A percentile compares a stretch with the other conserved stretches of the same genome.
Evolutionary conservation across 495 filamentous ascomycete species (phyloP).

Genomic region (Aspergillus steynii): DNA sequence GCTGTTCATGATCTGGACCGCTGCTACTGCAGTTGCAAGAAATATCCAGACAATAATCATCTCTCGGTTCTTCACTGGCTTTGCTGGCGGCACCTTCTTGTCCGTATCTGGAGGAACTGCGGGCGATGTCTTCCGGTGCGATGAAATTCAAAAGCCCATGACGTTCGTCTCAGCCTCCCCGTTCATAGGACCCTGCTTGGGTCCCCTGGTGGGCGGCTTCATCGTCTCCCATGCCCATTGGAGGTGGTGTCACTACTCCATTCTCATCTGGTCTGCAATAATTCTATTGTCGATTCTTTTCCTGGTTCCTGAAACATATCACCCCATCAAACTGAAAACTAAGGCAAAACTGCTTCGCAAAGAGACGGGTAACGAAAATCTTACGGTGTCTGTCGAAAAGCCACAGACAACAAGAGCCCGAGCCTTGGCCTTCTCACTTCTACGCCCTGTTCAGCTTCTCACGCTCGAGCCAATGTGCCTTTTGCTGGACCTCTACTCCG

Average conservation of each 20-base stretch:
- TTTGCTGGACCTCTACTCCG: slow-evolving; percentile 71
- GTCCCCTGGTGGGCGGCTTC: slow-evolving; percentile 52
- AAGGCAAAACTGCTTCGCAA: slow-evolving; percentile 66
- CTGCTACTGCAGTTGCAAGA: slow-evolving; percentile 74
- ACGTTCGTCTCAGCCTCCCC: slow-evolving; percentile 65
- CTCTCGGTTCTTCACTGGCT: slow-evolving; percentile 72
- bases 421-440: slow-evolving; percentile 28
- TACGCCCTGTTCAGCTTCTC: slow-evolving; percentile 68
- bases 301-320: slow-evolving; percentile 83
- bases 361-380: slow-evolving; percentile 66
- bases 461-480: slow-evolving; percentile 77
- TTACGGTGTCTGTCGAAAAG: slow-evolving; percentile 72
- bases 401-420: background rate
- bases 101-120: slow-evolving; percentile 81
- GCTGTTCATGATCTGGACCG: slow-evolving; percentile 72
- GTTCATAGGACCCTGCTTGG: slow-evolving; percentile 59
- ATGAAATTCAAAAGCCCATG: slow-evolving; percentile 67
- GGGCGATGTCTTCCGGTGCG: slow-evolving; percentile 71
- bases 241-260: slow-evolving; percentile 81
- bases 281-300: slow-evolving; percentile 57
- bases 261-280: slow-evolving; percentile 69
- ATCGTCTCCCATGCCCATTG: slow-evolving; percentile 69
- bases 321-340: slow-evolving; percentile 39
- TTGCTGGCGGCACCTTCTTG: slow-evolving; percentile 78
- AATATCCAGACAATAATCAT: slow-evolving; percentile 77